These are phyloP conservation scores for Mariannaea elegans DNA, from an alignment of 2,329 filamentous ascomycete genomes.

Conservation along the genomic window DNA sequence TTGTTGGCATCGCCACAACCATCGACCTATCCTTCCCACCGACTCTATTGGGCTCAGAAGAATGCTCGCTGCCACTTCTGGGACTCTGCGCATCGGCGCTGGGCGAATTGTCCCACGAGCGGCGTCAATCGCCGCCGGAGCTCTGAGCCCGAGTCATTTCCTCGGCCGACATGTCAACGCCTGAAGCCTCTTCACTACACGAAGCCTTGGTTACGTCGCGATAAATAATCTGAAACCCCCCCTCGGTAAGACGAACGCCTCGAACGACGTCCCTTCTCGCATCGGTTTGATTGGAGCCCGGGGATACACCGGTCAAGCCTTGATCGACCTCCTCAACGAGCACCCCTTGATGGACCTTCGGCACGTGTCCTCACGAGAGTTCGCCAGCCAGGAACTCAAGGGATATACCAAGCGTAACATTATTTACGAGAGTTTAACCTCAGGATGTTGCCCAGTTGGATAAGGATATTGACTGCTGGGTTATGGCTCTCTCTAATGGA, in stretches of 20 bases:
- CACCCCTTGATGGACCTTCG: constrained; percentile 91
- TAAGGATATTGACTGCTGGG: constrained; percentile 91
- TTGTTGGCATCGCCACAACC: too few species aligned
- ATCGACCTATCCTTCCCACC: too few species aligned
- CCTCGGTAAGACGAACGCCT: constrained; percentile 86
- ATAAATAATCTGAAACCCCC: constrained; percentile 82
- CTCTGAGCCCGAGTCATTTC: too few species aligned
- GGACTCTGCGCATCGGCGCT: too few species aligned
- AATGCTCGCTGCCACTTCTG: too few species aligned
- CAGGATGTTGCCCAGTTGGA: constrained; percentile 90
- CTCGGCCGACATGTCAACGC: too few species aligned
- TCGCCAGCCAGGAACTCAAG: constrained; percentile 85
- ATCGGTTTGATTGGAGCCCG: constrained; percentile 90
- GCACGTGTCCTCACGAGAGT: constrained; percentile 92
- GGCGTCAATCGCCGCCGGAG: too few species aligned
- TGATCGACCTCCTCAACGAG: constrained; percentile 85
- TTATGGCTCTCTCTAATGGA: constrained; percentile 95
- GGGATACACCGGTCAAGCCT: constrained; percentile 91
- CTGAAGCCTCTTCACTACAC: too few species aligned
- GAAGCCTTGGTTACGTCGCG: constrained; percentile 37
- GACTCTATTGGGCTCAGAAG: too few species aligned
- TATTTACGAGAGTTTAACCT: constrained; percentile 88
- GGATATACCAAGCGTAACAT: constrained; percentile 93
- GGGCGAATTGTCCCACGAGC: too few species aligned
- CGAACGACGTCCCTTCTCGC: constrained; percentile 79